A percentile compares a stretch with the other conserved stretches of the same genome.
Conservation (phyloP, 371 early-diverging fungal species). For the Smittium culicis region DNA sequence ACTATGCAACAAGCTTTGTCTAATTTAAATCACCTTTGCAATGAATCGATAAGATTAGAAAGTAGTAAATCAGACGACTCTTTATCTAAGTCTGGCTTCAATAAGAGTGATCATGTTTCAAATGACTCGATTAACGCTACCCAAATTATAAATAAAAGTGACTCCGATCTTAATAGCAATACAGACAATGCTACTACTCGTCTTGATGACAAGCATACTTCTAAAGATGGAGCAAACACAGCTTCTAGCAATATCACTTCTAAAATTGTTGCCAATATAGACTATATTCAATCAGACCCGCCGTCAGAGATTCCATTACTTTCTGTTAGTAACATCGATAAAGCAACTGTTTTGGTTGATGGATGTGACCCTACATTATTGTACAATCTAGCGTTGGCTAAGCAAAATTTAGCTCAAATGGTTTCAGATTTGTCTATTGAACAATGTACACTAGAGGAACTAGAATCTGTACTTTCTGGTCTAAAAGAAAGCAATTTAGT, state of each 20-base stretch:
- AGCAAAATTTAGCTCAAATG: constrained; percentile 69
- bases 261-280: constrained; percentile 9
- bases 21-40: constrained; percentile 25
- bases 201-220: not conserved
- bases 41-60: constrained; percentile 22
- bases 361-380: constrained; percentile 49
- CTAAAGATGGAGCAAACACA: not conserved
- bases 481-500: constrained; percentile 36
- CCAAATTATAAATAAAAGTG: not conserved
- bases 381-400: constrained; percentile 66
- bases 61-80: constrained; percentile 30
- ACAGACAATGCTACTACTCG: not conserved
- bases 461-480: constrained; percentile 42
- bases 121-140: not conserved
- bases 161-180: not conserved
- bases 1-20: constrained; percentile 50
- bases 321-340: constrained; percentile 6
- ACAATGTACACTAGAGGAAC: constrained; percentile 37
- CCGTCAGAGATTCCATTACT: not conserved
- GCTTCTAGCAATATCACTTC: not conserved
- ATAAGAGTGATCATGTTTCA: not conserved
- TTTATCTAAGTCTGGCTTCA: not conserved
- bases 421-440: constrained; percentile 53
- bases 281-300: not conserved
- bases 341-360: constrained; percentile 16